Evolutionary conservation across 2,329 filamentous ascomycete species (phyloP), one percentile per base, ranked within the genome.

Genomic region (Daldinia sp.): DNA sequence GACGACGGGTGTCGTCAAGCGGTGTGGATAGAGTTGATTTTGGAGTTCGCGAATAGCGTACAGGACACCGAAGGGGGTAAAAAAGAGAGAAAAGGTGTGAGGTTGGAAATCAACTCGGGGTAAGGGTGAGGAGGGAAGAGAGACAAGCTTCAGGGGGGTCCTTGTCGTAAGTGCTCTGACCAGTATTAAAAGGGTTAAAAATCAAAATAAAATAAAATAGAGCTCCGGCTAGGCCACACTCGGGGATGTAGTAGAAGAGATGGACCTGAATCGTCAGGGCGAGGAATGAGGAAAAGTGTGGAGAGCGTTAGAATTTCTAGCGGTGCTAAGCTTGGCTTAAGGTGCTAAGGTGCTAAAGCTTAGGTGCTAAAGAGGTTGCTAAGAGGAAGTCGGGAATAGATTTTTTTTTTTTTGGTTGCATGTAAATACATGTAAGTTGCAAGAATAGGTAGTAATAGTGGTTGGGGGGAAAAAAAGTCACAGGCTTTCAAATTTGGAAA

Each of bases 71-170:
- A 71, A 70, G 66, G 67, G 62, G 64, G 61, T 60, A 61, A 62
- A 63, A 60, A 66, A 59, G 58, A 67, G 67, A 61, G 68, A 69
- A 70, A 71, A 70, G 67, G 64, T 72, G 71, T 73, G 73, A 74
- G 71, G 71, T 74, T 74, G 71, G 71, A 45, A 45, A 69, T 69
- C 66, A 66, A 70, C 67, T 70, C 71, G 71, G 72, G 72, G 70
- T 72, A 72, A 69, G 67, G 70, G 65, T 70, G 59, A 69, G 70
- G 66, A 71, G 68, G 71, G 67, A 66, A 70, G 70, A 70, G n/a
- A n/a, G n/a, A n/a, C 70, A 70, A 74, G 72, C 70, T 71, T 62
- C 69, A 70, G 68, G 71, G 68, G 69, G 65, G 66, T 58, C 56
- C 58, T 65, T 61, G 62, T 58, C 41, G 50, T 34, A n/a, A 48